phyloP scores from a whole-genome alignment of 306 rosid species.

The Lupinus albus region DNA sequence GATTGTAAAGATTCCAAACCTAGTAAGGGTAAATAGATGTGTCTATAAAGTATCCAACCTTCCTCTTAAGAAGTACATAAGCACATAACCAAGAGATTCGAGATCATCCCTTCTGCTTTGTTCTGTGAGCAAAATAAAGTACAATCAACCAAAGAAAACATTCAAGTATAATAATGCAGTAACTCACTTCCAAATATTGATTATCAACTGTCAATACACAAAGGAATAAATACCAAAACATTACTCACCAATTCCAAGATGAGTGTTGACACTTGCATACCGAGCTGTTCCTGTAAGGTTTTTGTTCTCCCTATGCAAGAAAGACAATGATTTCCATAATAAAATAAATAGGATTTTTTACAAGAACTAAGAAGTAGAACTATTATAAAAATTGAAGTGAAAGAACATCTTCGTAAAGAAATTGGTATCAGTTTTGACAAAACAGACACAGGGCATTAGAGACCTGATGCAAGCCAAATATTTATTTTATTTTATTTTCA shows the following conservation, averaged over 20 bases:
- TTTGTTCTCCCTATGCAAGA: slow-evolving; percentile 84
- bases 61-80: slow-evolving; percentile 98
- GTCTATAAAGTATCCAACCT: slow-evolving; percentile 60
- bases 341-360: slow-evolving; percentile 11
- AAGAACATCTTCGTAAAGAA: background rate
- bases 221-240: slow-evolving; percentile 37
- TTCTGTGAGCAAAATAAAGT: slow-evolving; percentile 62
- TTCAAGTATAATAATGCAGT: background rate
- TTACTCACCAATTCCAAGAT: slow-evolving; percentile 95
- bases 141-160: slow-evolving; percentile 27
- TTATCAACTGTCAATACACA: slow-evolving; percentile 29
- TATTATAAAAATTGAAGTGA: slow-evolving; percentile 13
- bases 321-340: slow-evolving; percentile 8
- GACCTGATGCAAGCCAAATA: slow-evolving; percentile 2
- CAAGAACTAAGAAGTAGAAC: slow-evolving; percentile 12
- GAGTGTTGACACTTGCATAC: slow-evolving; percentile 98
- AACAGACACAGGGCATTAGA: slow-evolving; percentile 16
- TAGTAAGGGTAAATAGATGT: slow-evolving; percentile 35
- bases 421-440: slow-evolving; percentile 5
- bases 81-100: slow-evolving; percentile 99
- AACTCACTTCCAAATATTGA: slow-evolving; percentile 5
- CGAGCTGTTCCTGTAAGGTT: slow-evolving; percentile 99
- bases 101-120: slow-evolving; percentile 99
- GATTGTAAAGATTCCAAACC: slow-evolving; percentile 36
- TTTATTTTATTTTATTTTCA: too few species aligned